These are phyloP conservation scores for Cystobasidiopsis lactophilus DNA, from an alignment of 768 basidiomycete species.

Conservation along the genomic window DNA sequence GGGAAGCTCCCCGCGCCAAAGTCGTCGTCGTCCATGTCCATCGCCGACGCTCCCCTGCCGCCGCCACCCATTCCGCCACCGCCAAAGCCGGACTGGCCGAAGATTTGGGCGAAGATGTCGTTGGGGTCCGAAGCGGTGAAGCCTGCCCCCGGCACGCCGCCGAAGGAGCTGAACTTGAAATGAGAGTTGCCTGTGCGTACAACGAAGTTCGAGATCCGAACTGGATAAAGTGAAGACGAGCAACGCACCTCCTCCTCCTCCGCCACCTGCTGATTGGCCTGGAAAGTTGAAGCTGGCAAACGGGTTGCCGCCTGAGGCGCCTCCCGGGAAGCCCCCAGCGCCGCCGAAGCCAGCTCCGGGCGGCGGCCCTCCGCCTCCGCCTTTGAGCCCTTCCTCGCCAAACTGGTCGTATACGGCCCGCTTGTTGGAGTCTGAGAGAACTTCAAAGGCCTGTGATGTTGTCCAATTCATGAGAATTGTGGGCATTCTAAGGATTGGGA, in stretches of 20 bases:
- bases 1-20: slow-evolving; percentile 12
- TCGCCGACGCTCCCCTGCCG: slow-evolving; percentile 7
- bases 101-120: slow-evolving; percentile 58
- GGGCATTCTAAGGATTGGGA: too few relatives aligned
- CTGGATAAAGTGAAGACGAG: too few relatives aligned
- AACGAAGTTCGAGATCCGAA: too few relatives aligned
- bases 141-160: slow-evolving; percentile 28
- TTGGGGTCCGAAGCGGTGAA: slow-evolving; percentile 64
- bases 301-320: slow-evolving; percentile 5
- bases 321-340: background rate
- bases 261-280: slow-evolving; percentile 3
- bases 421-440: slow-evolving; percentile 36
- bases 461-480: slow-evolving; percentile 20
- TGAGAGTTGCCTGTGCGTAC: slow-evolving; percentile 10
- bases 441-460: slow-evolving; percentile 91
- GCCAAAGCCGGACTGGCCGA: slow-evolving; percentile 27
- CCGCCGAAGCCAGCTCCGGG: too few relatives aligned
- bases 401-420: slow-evolving; percentile 46
- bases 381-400: slow-evolving; percentile 48
- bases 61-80: slow-evolving; percentile 28
- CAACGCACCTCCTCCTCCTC: too few relatives aligned
- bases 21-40: slow-evolving; percentile 6
- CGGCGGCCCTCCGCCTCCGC: background rate
- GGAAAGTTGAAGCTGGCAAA: slow-evolving; percentile 12
- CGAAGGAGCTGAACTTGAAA: slow-evolving; percentile 3